phyloP scores from a whole-genome alignment of 768 basidiomycete species.

The Rhizopogon vinicolor region DNA sequence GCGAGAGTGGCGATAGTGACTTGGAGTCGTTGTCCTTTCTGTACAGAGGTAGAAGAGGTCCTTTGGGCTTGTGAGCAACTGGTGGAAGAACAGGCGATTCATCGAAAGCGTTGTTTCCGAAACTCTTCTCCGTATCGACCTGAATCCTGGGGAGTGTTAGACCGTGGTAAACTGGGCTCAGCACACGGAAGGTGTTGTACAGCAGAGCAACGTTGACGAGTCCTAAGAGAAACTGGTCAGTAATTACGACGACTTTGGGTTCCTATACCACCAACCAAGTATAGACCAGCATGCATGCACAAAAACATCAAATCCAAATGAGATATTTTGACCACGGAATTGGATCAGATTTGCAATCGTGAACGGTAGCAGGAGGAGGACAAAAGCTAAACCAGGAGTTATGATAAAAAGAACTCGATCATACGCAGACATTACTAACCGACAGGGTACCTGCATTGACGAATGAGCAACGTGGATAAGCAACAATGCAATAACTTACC shows the following conservation, averaged over 20 bases:
- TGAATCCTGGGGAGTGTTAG: slow-evolving; percentile 3
- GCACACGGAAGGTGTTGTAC: slow-evolving; percentile 62
- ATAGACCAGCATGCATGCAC: slow-evolving; percentile 47
- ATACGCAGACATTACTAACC: slow-evolving; percentile 33
- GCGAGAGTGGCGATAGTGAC: background rate
- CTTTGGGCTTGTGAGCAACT: slow-evolving; percentile 1
- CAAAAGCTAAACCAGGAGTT: slow-evolving; percentile 43
- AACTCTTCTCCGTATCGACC: slow-evolving; percentile 14
- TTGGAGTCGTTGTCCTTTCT: background rate
- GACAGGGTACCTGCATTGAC: slow-evolving; percentile 47
- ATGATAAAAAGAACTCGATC: background rate
- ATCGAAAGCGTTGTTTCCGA: slow-evolving; percentile 17
- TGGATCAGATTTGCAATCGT: slow-evolving; percentile 45
- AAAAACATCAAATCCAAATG: slow-evolving; percentile 44
- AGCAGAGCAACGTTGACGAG: slow-evolving; percentile 62
- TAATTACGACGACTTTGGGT: background rate
- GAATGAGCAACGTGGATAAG: slow-evolving; percentile 4
- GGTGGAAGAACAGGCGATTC: slow-evolving; percentile 15
- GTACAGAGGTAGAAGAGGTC: background rate
- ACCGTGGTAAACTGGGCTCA: slow-evolving; percentile 47
- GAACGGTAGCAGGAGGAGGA: slow-evolving; percentile 54
- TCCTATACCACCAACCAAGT: slow-evolving; percentile 39
- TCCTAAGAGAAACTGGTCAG: slow-evolving; percentile 33
- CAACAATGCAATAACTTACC: slow-evolving; percentile 37
- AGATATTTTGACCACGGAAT: slow-evolving; percentile 44